These are phyloP conservation scores for Rhododendron henanense DNA, from an alignment of 148 eudicot species.

Conservation along the genomic window DNA sequence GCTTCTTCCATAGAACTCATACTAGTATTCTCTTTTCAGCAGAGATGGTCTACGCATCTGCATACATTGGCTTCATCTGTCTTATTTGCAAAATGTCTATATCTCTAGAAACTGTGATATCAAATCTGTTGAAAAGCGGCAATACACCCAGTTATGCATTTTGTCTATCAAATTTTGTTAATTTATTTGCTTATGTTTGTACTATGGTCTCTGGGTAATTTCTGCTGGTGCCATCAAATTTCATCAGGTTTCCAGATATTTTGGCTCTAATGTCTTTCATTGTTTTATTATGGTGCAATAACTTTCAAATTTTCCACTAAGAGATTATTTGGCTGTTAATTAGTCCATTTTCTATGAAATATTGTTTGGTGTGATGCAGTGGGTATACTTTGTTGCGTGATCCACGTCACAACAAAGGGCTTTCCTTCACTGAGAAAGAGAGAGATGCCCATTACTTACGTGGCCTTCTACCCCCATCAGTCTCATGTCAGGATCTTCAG, in stretches of 20 bases:
- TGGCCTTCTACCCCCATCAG: constrained; percentile 77
- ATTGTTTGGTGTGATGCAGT: constrained; percentile 30
- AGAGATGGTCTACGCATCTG: background rate
- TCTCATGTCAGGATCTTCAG: constrained; percentile 70
- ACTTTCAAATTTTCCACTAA: background rate
- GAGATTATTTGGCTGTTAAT: background rate
- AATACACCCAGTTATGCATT: background rate
- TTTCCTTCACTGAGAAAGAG: constrained; percentile 71
- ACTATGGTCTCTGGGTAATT: background rate
- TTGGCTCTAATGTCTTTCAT: background rate
- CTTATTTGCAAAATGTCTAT: background rate
- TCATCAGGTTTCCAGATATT: background rate
- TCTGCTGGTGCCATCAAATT: background rate
- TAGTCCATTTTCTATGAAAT: constrained; percentile 2
- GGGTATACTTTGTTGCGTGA: constrained; percentile 76
- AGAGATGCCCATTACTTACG: constrained; percentile 87
- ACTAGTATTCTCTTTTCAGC: background rate
- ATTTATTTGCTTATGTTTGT: background rate
- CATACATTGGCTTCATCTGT: background rate
- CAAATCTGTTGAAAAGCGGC: background rate
- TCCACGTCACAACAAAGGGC: constrained; percentile 89
- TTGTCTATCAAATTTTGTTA: background rate
- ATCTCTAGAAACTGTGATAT: background rate
- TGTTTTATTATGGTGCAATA: background rate
- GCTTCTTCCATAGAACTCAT: background rate